phyloP scores from a whole-genome alignment of 2,329 filamentous ascomycete genomes.

The Penicillium paneum region DNA sequence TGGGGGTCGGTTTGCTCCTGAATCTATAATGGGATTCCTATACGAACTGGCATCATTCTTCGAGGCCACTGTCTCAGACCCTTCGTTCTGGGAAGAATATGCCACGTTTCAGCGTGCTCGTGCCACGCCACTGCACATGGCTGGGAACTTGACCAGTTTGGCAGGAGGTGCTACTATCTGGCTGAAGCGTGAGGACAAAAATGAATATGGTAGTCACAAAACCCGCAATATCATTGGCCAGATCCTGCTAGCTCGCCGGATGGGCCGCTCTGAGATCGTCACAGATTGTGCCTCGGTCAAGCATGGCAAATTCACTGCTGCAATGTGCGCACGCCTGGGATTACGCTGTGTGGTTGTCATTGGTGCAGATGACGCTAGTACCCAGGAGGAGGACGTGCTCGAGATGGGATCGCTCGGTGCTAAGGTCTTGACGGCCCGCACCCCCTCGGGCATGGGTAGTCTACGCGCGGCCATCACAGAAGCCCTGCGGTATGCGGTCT shows the following conservation, averaged over 20 bases:
- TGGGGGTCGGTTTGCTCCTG: constrained; percentile 28
- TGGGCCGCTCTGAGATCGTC: constrained; percentile 24
- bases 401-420: constrained; percentile 24
- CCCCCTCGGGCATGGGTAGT: constrained; percentile 22
- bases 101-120: constrained; percentile 18
- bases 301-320: constrained; percentile 23
- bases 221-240: constrained; percentile 24
- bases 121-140: constrained; percentile 19
- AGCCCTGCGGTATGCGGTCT: constrained; percentile 26
- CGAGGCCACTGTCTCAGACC: constrained; percentile 23
- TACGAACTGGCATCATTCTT: constrained; percentile 26
- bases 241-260: constrained; percentile 21
- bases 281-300: constrained; percentile 27
- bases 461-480: constrained; percentile 27
- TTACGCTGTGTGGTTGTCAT: constrained; percentile 23
- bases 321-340: constrained; percentile 22
- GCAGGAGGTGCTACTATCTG: constrained; percentile 24
- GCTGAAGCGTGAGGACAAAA: constrained; percentile 26
- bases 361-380: constrained; percentile 22
- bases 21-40: constrained; percentile 28
- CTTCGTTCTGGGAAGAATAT: constrained; percentile 28
- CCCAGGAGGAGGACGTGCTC: constrained; percentile 21
- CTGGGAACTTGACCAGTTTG: constrained; percentile 17
- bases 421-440: constrained; percentile 21
- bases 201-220: constrained; percentile 25